phyloP scores from a whole-genome alignment of 1,284 basidiomycete genomes.

The Tilletiopsis washingtonensis region DNA sequence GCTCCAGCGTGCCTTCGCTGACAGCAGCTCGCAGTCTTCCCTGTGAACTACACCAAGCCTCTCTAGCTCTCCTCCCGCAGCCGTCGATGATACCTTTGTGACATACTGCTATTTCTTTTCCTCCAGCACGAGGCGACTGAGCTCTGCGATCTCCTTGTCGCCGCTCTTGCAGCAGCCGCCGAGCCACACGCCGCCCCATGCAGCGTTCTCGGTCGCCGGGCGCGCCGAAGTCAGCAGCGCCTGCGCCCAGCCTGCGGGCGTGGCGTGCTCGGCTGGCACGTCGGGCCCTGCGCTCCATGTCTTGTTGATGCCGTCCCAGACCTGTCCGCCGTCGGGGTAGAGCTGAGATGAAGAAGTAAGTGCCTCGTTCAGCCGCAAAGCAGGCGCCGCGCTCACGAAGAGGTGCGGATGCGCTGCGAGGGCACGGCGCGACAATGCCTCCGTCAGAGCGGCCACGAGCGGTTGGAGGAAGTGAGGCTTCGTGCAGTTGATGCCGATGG shows the following conservation, averaged over 20 bases:
- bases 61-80: too few species aligned
- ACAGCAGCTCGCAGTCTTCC: too few species aligned
- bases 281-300: slow-evolving; percentile 20
- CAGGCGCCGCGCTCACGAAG: slow-evolving; percentile 13
- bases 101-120: too few species aligned
- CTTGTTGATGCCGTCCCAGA: slow-evolving; percentile 31
- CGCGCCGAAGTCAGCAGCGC: slow-evolving; percentile 18
- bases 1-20: too few species aligned
- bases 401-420: slow-evolving; percentile 17
- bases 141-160: neutral
- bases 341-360: slow-evolving; percentile 7
- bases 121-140: neutral
- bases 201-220: neutral
- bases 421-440: slow-evolving; percentile 7
- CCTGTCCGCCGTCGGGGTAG: slow-evolving; percentile 39
- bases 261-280: slow-evolving; percentile 6
- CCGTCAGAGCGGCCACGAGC: slow-evolving; percentile 21
- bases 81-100: too few species aligned
- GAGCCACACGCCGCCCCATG: slow-evolving; percentile 26
- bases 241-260: slow-evolving; percentile 14
- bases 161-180: slow-evolving; percentile 32
- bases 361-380: neutral
- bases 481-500: slow-evolving; percentile 41
- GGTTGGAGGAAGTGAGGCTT: slow-evolving; percentile 24
- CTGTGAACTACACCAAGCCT: too few species aligned